Base-by-base conservation (phyloP, 257 asterid species). In the Forsythia viridissima region DNA sequence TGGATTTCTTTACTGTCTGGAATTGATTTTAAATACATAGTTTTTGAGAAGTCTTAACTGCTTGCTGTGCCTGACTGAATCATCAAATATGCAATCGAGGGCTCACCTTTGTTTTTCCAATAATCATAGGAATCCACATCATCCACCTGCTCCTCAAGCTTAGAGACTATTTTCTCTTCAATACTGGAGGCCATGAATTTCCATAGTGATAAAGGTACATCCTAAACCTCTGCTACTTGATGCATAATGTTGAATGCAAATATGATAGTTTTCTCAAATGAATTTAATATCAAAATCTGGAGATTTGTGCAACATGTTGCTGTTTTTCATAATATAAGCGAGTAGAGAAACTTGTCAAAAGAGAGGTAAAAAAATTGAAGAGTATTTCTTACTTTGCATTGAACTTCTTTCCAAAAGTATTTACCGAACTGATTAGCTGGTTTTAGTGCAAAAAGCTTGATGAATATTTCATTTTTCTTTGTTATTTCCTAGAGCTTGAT, bases 81-180 rank as follows among this genome's bases (percentile, higher is more conserved):
- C 20, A 34, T 73, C 52, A 38, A 75, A 43, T 63, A 20, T 74
- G 70, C 70, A 72, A 77, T 63, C 65, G 61, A 72, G 76, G 66
- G 43, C 80, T 76, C 55, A 65, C 78, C 76, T 76, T 63, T 59
- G 61, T 66, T 78, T 46, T 68, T 9, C 63, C 78, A 71, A 79
- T 48, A 59, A 13, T 44, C 76, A 85, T 79, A 92, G 98, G 96
- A 88, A 75, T 82, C 88, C 74, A 76, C 85, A 57, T 30, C 83
- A 79, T 80, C 88, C 76, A 73, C 88, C 59, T 87, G 90, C 83
- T 36, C 90, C 37, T 80, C 96, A 80, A 88, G 91, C 87, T 76
- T 85, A 20, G 97, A 90, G 82, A 88, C 96, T n/a, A 91, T 94
- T 72, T 92, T 92, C 82, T 94, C 98, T 36, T 94, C 94, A 21